Conservation (phyloP, 495 filamentous ascomycete genomes). For the Penicillium alfredii region DNA sequence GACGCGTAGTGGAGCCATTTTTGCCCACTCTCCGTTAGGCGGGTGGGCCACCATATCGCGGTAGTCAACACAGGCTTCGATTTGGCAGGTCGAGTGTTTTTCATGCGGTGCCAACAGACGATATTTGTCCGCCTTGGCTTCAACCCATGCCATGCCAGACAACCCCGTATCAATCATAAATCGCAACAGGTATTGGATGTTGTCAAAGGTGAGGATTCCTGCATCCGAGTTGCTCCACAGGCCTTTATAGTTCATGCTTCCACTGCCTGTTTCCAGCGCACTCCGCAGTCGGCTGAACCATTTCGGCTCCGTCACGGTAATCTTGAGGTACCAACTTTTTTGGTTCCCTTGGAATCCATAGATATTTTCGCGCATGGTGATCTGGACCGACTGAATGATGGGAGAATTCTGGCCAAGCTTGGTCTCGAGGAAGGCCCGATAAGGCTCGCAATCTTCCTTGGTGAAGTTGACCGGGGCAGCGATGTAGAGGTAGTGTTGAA, state of each 20-base stretch:
- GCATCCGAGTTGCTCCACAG: constrained; percentile 72
- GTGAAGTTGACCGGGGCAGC: constrained; percentile 79
- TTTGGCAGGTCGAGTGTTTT: constrained; percentile 85
- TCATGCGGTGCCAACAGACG: constrained; percentile 51
- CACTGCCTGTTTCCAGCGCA: constrained; percentile 61
- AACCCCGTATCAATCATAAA: constrained; percentile 98
- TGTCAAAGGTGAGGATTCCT: constrained; percentile 82
- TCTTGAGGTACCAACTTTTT: constrained; percentile 87
- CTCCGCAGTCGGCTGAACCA: constrained; percentile 65
- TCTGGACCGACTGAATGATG: constrained; percentile 63
- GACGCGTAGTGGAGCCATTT: constrained; percentile 92
- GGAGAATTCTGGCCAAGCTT: constrained; percentile 60
- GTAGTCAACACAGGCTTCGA: constrained; percentile 82
- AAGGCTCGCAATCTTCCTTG: constrained; percentile 67
- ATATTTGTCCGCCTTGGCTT: constrained; percentile 71
- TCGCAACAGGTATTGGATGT: constrained; percentile 85
- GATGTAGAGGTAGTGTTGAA: constrained; percentile 94
- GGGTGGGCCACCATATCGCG: constrained; percentile 78
- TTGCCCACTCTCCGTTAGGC: constrained; percentile 92
- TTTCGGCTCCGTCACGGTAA: constrained; percentile 84
- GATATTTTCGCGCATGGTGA: constrained; percentile 80
- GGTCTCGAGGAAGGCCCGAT: constrained; percentile 68
- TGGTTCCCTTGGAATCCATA: constrained; percentile 89
- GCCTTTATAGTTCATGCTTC: constrained; percentile 72
- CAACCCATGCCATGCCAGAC: constrained; percentile 95